A percentile compares a stretch with the other conserved stretches of the same genome.
Evolutionary conservation across 2,329 filamentous ascomycete genomes (phyloP).

Genomic region (Rhinocladiella similis): DNA sequence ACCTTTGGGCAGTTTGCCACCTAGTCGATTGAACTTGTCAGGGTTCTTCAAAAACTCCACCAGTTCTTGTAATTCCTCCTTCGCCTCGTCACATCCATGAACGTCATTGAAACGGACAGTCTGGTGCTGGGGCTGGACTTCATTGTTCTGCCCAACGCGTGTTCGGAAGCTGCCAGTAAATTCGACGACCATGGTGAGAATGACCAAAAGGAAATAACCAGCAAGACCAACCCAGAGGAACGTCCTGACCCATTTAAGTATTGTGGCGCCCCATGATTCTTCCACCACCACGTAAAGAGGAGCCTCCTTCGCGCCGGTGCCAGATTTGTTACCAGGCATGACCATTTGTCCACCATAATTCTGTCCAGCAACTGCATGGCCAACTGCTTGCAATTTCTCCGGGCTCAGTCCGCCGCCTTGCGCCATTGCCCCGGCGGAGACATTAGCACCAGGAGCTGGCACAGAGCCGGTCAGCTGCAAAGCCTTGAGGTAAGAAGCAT

Average conservation of each 20-base stretch:
- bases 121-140: conserved; percentile 91
- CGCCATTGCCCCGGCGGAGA: not conserved
- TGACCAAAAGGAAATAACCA: conserved; percentile 74
- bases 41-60: conserved; percentile 95
- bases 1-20: conserved; percentile 95
- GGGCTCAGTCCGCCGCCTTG: conserved; percentile 46
- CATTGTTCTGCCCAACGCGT: conserved; percentile 68
- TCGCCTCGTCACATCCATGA: conserved; percentile 96
- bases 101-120: conserved; percentile 90
- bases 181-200: conserved; percentile 82
- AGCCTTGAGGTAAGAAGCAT: conserved; percentile 76
- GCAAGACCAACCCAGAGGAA: conserved; percentile 74
- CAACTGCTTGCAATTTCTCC: conserved; percentile 73
- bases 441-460: conserved; percentile 28
- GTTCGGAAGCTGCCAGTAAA: conserved; percentile 68
- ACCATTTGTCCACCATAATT: conserved; percentile 60
- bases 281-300: conserved; percentile 97
- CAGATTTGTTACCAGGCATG: conserved; percentile 47
- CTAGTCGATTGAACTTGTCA: conserved; percentile 87
- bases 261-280: conserved; percentile 73
- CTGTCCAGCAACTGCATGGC: conserved; percentile 76
- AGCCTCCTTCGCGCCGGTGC: conserved; percentile 71
- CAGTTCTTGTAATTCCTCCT: conserved; percentile 94
- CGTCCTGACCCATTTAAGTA: conserved; percentile 94
- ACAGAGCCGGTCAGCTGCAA: conserved; percentile 60